phyloP scores from a whole-genome alignment of 371 early-diverging fungal genomes.

The Apophysomyces trapeziformis region DNA sequence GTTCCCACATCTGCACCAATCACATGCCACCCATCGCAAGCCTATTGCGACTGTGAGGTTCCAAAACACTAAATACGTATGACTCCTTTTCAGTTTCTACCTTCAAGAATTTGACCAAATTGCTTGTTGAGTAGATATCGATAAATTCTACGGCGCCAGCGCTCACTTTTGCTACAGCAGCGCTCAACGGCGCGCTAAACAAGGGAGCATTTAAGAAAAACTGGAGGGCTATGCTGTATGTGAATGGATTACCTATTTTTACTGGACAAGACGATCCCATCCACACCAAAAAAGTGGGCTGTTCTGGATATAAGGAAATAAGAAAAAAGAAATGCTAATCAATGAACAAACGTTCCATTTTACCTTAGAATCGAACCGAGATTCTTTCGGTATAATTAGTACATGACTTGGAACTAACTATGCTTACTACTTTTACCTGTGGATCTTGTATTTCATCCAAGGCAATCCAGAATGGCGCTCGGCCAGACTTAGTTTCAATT shows the following conservation, averaged over 20 bases:
- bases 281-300: slow-evolving; percentile 62
- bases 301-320: slow-evolving; percentile 35
- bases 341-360: not conserved
- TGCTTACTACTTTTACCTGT: slow-evolving; percentile 39
- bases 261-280: slow-evolving; percentile 62
- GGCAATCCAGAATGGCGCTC: slow-evolving; percentile 53
- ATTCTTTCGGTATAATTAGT: slow-evolving; percentile 38
- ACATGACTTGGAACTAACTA: not conserved
- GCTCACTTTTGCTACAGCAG: slow-evolving; percentile 65
- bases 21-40: slow-evolving; percentile 58
- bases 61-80: not conserved
- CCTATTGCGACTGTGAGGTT: slow-evolving; percentile 19
- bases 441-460: slow-evolving; percentile 71
- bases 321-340: not conserved
- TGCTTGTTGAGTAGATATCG: slow-evolving; percentile 54
- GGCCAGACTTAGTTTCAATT: not conserved
- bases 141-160: slow-evolving; percentile 69
- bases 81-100: slow-evolving; percentile 21
- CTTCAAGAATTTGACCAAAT: slow-evolving; percentile 55
- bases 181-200: slow-evolving; percentile 56
- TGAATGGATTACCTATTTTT: slow-evolving; percentile 42
- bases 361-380: slow-evolving; percentile 65
- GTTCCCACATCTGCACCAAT: slow-evolving; percentile 52
- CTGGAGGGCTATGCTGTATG: too few relatives aligned
- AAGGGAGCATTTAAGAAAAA: not conserved